Evolutionary conservation across 2,329 filamentous ascomycete genomes (phyloP), one percentile per base, ranked within the genome.

Genomic region (Rhytidhysteron rufulum): DNA sequence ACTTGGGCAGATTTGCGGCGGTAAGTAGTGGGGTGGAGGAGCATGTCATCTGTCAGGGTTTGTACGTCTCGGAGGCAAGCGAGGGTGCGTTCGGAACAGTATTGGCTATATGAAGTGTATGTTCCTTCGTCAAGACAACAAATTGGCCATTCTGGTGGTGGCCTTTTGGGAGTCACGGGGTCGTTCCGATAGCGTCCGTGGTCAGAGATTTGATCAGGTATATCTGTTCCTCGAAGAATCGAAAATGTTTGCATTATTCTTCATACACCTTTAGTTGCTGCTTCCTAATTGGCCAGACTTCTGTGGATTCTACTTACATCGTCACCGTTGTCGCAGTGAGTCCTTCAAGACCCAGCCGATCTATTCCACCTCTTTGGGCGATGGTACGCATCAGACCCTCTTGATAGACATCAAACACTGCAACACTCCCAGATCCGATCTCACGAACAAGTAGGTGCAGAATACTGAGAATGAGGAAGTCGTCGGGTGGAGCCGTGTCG

Each of bases 391-490:
- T 39, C 22, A 64, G 42, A 5, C 56, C 57, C 19, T 57, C 48
- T 30, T 51, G 50, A 27, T 63, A 59, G 10, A 62, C 51, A 39
- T 57, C 43, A 34, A 62, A 62, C 0, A 51, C 54, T 18, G 53
- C 46, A 16, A 60, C 56, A 8, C 58, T 50, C n/a, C 44, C 47
- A 10, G 51, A 45, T 5, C 60, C 56, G 33, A 60, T 46, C 17
- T 62, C 59, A 38, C 60, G 61, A 17, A 58, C 40, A 3, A 64
- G 51, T 15, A 64, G 52, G 38, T 63, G 44, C 7, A 60, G 32
- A 30, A 63, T 62, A 39, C 56, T 58, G 15, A 63, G 32, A 16
- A 62, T 56, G 2, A 53, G 61, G 13, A 51, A 53, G 31, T 63
- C 55, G 29, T 59, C 58, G 8, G 50, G 45, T 6, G 40, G 42